Evolutionary conservation across 108 stramenopile species (phyloP).

Genomic region (Chaetoceros tenuissimus): DNA sequence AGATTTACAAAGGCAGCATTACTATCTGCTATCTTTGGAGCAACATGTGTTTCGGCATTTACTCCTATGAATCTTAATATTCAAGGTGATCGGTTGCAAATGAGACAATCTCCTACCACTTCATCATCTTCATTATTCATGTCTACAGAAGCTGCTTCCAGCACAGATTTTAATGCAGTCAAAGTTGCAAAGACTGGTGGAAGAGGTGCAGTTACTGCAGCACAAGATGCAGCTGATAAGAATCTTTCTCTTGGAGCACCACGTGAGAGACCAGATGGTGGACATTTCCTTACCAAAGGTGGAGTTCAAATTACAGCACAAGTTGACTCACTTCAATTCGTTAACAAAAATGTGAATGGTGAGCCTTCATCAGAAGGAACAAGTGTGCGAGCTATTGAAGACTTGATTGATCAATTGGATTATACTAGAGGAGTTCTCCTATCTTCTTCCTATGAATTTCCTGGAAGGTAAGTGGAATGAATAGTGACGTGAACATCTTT

Average conservation of each 20-base stretch:
- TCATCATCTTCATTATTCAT: too few relatives aligned
- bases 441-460: constrained; percentile 90
- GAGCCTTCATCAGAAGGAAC: constrained; percentile 27
- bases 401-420: constrained; percentile 82
- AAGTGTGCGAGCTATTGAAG: constrained; percentile 67
- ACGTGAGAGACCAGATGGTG: constrained; percentile 61
- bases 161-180: constrained; percentile 36
- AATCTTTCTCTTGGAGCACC: constrained; percentile 73
- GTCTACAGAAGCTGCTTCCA: background rate
- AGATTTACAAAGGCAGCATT: background rate
- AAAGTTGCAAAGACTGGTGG: constrained; percentile 45
- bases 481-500: too few relatives aligned
- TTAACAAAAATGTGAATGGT: constrained; percentile 1
- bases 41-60: too few relatives aligned
- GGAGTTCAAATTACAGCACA: constrained; percentile 81
- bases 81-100: too few relatives aligned
- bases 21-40: background rate
- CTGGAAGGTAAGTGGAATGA: constrained; percentile 79
- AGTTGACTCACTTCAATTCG: constrained; percentile 45
- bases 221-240: constrained; percentile 48
- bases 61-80: too few relatives aligned
- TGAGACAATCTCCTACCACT: too few relatives aligned
- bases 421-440: constrained; percentile 75
- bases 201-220: constrained; percentile 44
- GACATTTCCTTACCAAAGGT: constrained; percentile 76